A percentile compares a stretch with the other conserved stretches of the same genome.
Conservation (phyloP, 768 basidiomycete genomes). For the Amanita phalloides region DNA sequence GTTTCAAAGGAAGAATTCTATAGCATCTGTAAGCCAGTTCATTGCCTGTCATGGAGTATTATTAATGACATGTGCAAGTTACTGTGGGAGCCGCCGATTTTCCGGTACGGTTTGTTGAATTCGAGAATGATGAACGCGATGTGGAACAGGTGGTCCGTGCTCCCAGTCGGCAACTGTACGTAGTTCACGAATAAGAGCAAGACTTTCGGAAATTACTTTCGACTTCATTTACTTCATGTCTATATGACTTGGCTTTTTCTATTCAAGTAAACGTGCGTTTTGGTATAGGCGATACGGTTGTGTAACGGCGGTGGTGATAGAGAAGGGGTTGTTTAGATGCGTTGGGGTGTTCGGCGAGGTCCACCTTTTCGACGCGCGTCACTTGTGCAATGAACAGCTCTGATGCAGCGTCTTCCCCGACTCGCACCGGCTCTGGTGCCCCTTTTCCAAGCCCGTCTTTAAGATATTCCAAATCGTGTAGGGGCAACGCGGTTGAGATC, state of each 20-base stretch:
- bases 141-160: not conserved
- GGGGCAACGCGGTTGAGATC: slow-evolving; percentile 45
- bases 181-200: not conserved
- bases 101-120: slow-evolving; percentile 25
- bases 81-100: slow-evolving; percentile 23
- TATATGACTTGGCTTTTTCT: not conserved
- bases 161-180: not conserved
- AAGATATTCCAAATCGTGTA: slow-evolving; percentile 42
- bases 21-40: slow-evolving; percentile 21
- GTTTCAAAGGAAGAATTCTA: slow-evolving; percentile 28
- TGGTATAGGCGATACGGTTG: slow-evolving; percentile 25
- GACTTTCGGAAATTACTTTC: not conserved
- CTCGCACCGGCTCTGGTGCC: slow-evolving; percentile 6
- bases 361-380: slow-evolving; percentile 34
- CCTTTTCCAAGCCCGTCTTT: slow-evolving; percentile 11
- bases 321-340: slow-evolving; percentile 40
- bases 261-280: slow-evolving; percentile 3
- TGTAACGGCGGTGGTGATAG: slow-evolving; percentile 53
- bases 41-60: not conserved
- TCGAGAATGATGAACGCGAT: slow-evolving; percentile 10
- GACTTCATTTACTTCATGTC: no score
- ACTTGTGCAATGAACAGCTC: slow-evolving; percentile 83
- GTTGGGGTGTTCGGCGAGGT: not conserved
- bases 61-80: slow-evolving; percentile 14
- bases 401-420: slow-evolving; percentile 27